Evolutionary conservation across 768 basidiomycete species (phyloP).

Genomic region (Lactifluus pinguis): DNA sequence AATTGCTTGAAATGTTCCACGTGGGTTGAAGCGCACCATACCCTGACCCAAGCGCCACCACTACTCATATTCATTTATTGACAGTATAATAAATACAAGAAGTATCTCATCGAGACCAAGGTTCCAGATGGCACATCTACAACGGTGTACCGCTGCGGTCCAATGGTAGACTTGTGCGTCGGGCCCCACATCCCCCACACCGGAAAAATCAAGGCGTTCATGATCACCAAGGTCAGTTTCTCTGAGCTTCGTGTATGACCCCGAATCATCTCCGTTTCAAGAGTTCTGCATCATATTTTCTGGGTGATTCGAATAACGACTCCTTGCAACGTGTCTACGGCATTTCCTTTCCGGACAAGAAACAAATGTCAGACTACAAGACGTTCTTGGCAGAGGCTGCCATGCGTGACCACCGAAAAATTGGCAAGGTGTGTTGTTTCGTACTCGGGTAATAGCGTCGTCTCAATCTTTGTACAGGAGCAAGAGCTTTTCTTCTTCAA

Average conservation of each 20-base stretch:
- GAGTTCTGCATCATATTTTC: conserved; percentile 98
- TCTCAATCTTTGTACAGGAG: conserved; percentile 39
- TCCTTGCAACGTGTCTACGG: conserved; percentile 95
- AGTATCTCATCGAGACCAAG: conserved; percentile 90
- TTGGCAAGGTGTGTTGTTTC: conserved; percentile 55
- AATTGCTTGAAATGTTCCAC: conserved; percentile 92
- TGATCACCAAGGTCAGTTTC: conserved; percentile 76
- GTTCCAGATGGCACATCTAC: conserved; percentile 94
- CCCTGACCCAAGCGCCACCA: neutral
- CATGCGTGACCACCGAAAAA: conserved; percentile 95
- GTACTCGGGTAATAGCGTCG: neutral
- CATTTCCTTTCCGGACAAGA: conserved; percentile 97
- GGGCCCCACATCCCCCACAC: conserved; percentile 99
- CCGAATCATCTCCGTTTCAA: conserved; percentile 24
- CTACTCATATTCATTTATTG: conserved; percentile 6
- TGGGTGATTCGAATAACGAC: conserved; percentile 88
- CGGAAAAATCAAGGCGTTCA: conserved; percentile 93
- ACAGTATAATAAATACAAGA: conserved; percentile 98
- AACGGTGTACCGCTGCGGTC: conserved; percentile 97
- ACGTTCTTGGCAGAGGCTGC: conserved; percentile 93
- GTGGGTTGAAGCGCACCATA: conserved; percentile 32
- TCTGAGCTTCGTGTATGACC: neutral
- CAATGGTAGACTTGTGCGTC: conserved; percentile 94
- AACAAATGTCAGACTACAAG: conserved; percentile 92
- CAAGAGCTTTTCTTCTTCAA: conserved; percentile 99